Base-by-base conservation (phyloP, 371 early-diverging fungal species). In the Haplosporangium sp. region DNA sequence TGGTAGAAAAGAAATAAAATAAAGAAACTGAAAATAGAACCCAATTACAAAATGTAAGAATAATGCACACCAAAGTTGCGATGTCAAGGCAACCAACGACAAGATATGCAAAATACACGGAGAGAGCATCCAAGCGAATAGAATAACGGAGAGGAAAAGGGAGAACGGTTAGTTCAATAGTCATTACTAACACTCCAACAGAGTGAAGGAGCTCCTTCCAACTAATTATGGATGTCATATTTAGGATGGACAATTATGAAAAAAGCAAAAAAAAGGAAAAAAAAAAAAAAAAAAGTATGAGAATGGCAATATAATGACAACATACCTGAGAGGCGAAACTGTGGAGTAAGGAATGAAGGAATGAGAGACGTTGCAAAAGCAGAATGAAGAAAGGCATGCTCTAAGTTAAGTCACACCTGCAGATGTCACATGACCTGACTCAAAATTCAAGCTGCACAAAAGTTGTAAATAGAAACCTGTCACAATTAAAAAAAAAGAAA, bases 61-160 rank as follows among this genome's bases (percentile, higher is more conserved):
- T 11, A 37, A 42, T 50, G n/a, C 35, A 44, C n/a, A 37, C 27
- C 48, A 42, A 37, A 10, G 19, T 6, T 34, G 20, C 13, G 57
- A 38, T 37, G 15, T 10, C 45, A 34, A 57, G 19, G 53, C 27
- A 55, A 40, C 40, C 27, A 55, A 40, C 40, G 56, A 20, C 20
- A 55, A 52, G n/a, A 64, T 7, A 65, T 48, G 6, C 48, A 38
- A 53, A 40, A 65, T 27, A 57, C 17, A 45, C n/a, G 57, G 44
- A 45, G 19, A 10, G 3, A 37, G 64, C 19, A 15, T 50, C 50
- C 50, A 50, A 50, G 50, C n/a, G 50, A 50, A 50, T n/a, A n/a
- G n/a, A 50, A 8, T 55, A 35, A 35, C 55, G 55, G 55, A 55
- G 55, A 55, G 9, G 55, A 55, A 55, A 55, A 34, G 11, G 50